phyloP scores from a whole-genome alignment of 768 basidiomycete species.

The Phlebiopsis gigantea region DNA sequence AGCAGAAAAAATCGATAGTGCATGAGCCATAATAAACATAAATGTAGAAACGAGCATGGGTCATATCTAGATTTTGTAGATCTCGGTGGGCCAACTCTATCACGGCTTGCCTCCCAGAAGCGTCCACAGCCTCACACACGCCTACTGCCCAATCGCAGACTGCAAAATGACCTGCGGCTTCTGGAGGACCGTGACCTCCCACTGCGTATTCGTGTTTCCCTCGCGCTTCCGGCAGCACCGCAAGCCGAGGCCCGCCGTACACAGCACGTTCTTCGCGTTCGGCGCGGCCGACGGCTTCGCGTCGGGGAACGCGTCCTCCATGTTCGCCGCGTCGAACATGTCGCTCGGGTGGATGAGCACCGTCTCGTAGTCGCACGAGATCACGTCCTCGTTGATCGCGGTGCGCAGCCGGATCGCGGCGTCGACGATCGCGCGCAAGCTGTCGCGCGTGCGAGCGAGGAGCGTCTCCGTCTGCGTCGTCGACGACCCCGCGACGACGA shows the following conservation, averaged over 20 bases:
- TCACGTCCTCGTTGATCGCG: constrained; percentile 14
- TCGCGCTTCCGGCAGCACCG: constrained; percentile 12
- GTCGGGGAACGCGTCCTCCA: constrained; percentile 9
- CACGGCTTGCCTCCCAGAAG: not conserved
- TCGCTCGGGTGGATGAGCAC: constrained; percentile 14
- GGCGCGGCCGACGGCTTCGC: not conserved
- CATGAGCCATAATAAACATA: not conserved
- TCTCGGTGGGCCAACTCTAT: not conserved
- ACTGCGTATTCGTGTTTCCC: constrained; percentile 8
- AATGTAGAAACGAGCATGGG: not conserved
- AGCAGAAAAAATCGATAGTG: not conserved
- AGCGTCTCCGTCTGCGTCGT: constrained; percentile 7
- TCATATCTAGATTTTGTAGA: not conserved
- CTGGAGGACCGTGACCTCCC: constrained; percentile 10
- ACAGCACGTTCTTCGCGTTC: constrained; percentile 8
- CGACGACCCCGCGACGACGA: constrained; percentile 12
- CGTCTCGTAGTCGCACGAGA: constrained; percentile 16
- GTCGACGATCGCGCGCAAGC: constrained; percentile 12
- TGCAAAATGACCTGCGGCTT: constrained; percentile 13
- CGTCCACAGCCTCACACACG: too few species aligned
- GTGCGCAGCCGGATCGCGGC: constrained; percentile 10
- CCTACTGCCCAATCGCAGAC: constrained; percentile 5
- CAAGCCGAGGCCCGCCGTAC: constrained; percentile 5
- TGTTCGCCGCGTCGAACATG: constrained; percentile 9
- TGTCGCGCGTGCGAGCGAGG: constrained; percentile 11